Evolutionary conservation across 495 filamentous ascomycete species (phyloP).

Genomic region (Tuber indicum): DNA sequence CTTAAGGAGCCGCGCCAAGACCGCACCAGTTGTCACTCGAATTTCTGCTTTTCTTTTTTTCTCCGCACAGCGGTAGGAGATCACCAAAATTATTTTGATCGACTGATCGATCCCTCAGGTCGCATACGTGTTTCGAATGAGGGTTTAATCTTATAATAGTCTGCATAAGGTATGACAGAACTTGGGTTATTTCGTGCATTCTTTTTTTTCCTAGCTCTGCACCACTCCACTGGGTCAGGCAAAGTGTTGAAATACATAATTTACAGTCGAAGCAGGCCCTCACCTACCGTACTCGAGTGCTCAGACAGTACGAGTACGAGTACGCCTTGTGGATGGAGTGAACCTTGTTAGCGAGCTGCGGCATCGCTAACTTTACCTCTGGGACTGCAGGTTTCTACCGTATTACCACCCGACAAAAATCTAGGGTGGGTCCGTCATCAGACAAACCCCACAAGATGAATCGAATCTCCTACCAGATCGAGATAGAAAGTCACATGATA

Average conservation of each 20-base stretch:
- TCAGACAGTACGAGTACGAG: too few relatives aligned
- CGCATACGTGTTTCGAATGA: constrained; percentile 8
- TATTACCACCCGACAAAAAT: not conserved
- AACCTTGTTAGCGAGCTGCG: not conserved
- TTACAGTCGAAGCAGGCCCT: not conserved
- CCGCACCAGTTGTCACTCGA: not conserved
- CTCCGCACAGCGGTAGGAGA: not conserved
- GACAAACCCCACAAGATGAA: not conserved
- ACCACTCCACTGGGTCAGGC: not conserved
- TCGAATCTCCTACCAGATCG: not conserved
- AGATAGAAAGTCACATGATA: not conserved
- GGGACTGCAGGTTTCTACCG: not conserved
- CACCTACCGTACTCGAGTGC: not conserved
- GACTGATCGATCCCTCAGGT: constrained; percentile 1
- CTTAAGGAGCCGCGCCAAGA: not conserved
- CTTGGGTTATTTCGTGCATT: not conserved
- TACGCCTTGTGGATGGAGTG: not conserved
- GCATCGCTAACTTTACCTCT: not conserved
- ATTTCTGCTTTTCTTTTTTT: not conserved
- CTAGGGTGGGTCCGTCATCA: not conserved
- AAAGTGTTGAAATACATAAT: not conserved
- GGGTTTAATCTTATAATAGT: not conserved
- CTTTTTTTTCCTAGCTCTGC: not conserved
- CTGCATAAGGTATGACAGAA: not conserved
- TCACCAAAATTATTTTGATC: not conserved